phyloP scores from a whole-genome alignment of 306 rosid species.

The Prunus campanulata region DNA sequence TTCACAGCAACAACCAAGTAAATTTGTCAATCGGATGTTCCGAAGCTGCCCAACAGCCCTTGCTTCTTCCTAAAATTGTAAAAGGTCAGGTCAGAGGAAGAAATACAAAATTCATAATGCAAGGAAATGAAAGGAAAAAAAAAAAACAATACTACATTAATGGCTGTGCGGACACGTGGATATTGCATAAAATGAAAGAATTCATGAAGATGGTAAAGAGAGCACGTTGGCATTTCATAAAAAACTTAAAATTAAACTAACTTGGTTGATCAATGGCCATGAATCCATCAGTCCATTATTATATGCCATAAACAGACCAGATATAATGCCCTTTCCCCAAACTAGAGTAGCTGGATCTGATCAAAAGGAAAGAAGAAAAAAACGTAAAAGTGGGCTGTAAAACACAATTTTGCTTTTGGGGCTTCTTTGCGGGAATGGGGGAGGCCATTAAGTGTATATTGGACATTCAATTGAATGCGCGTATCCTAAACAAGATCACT shows the following conservation, averaged over 20 bases:
- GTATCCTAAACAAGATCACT: background rate
- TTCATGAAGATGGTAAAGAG: background rate
- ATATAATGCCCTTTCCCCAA: background rate
- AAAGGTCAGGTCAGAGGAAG: constrained; percentile 19
- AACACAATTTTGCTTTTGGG: background rate
- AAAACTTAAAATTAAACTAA: too few relatives aligned
- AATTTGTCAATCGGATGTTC: constrained; percentile 75
- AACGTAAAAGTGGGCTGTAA: too few relatives aligned
- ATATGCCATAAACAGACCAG: background rate
- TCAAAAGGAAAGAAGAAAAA: background rate
- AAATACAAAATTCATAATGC: background rate
- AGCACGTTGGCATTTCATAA: background rate
- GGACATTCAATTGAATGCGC: background rate
- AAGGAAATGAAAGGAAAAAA: background rate
- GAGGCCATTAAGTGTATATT: background rate
- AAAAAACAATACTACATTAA: background rate
- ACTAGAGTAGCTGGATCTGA: background rate
- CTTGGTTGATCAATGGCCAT: background rate
- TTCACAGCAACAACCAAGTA: constrained; percentile 89
- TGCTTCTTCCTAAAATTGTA: constrained; percentile 76
- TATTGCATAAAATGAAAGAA: background rate
- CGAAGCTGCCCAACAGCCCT: constrained; percentile 87
- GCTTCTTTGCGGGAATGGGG: background rate
- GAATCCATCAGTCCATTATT: background rate
- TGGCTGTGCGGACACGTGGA: background rate